phyloP scores from a whole-genome alignment of 768 basidiomycete genomes.

The Phylloporus arenicola region DNA sequence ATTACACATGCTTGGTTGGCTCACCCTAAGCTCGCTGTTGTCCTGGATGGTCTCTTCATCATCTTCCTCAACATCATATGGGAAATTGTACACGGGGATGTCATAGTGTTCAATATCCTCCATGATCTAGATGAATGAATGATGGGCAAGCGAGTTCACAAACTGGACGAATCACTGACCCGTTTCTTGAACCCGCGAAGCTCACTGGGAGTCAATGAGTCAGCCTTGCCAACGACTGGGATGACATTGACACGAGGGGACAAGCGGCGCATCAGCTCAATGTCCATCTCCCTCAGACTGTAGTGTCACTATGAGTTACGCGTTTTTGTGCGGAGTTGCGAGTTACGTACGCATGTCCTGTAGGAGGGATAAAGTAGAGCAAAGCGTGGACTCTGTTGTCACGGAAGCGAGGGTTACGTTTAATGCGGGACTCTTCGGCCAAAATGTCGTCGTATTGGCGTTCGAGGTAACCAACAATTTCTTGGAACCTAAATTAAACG shows the following conservation, averaged over 20 bases:
- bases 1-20: slow-evolving; percentile 19
- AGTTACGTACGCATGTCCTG: slow-evolving; percentile 84
- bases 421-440: slow-evolving; percentile 97
- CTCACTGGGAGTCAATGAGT: slow-evolving; percentile 89
- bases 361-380: slow-evolving; percentile 97
- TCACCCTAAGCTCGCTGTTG: slow-evolving; percentile 88
- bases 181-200: slow-evolving; percentile 95
- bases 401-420: slow-evolving; percentile 98
- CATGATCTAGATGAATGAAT: slow-evolving; percentile 67
- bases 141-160: background rate
- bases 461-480: slow-evolving; percentile 94
- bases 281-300: slow-evolving; percentile 95
- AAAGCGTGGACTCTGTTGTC: slow-evolving; percentile 97
- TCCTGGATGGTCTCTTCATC: slow-evolving; percentile 98
- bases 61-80: slow-evolving; percentile 98
- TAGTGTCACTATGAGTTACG: background rate
- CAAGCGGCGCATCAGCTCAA: slow-evolving; percentile 96
- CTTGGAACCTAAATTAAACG: slow-evolving; percentile 70
- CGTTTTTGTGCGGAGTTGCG: background rate
- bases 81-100: slow-evolving; percentile 99
- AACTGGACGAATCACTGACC: slow-evolving; percentile 35
- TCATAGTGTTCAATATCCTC: slow-evolving; percentile 98
- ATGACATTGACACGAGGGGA: slow-evolving; percentile 99
- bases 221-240: slow-evolving; percentile 95
- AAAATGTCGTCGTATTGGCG: slow-evolving; percentile 99